Evolutionary conservation across 2,329 filamentous ascomycete genomes (phyloP).

Genomic region (Pseudohalonectria lignicola): DNA sequence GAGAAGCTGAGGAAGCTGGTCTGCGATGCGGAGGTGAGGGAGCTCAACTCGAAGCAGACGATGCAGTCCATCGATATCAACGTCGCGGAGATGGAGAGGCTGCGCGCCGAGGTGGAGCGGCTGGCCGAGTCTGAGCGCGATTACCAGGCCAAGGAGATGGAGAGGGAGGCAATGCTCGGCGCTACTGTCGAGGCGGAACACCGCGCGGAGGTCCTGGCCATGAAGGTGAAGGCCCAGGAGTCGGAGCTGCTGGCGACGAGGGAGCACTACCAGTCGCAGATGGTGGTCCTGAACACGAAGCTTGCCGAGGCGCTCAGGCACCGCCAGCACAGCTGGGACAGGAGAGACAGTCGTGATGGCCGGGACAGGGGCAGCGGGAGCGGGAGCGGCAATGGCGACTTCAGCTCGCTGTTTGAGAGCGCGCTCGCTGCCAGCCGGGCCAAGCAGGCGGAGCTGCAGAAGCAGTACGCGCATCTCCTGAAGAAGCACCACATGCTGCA

Average conservation of each 20-base stretch:
- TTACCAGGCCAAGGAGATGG: slow-evolving; percentile 52
- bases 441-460: slow-evolving; percentile 42
- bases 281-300: slow-evolving; percentile 32
- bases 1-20: slow-evolving; percentile 56
- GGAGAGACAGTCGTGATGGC: slow-evolving; percentile 10
- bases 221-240: slow-evolving; percentile 43
- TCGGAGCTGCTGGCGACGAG: slow-evolving; percentile 31
- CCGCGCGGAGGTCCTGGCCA: slow-evolving; percentile 44
- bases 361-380: slow-evolving; percentile 5
- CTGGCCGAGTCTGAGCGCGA: slow-evolving; percentile 51
- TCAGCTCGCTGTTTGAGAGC: slow-evolving; percentile 28
- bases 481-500: slow-evolving; percentile 42
- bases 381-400: slow-evolving; percentile 14
- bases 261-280: slow-evolving; percentile 34
- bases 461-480: slow-evolving; percentile 35
- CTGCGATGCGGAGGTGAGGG: slow-evolving; percentile 57
- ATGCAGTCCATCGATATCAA: slow-evolving; percentile 52
- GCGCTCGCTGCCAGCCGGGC: slow-evolving; percentile 38
- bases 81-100: slow-evolving; percentile 45
- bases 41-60: slow-evolving; percentile 52
- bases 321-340: slow-evolving; percentile 11
- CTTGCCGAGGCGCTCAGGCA: slow-evolving; percentile 25
- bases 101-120: slow-evolving; percentile 47
- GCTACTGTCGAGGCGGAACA: slow-evolving; percentile 47
- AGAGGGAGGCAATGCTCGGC: slow-evolving; percentile 44